Base-by-base conservation (phyloP, 73 alveolate genomes). In the Paramecium biaurelia region DNA sequence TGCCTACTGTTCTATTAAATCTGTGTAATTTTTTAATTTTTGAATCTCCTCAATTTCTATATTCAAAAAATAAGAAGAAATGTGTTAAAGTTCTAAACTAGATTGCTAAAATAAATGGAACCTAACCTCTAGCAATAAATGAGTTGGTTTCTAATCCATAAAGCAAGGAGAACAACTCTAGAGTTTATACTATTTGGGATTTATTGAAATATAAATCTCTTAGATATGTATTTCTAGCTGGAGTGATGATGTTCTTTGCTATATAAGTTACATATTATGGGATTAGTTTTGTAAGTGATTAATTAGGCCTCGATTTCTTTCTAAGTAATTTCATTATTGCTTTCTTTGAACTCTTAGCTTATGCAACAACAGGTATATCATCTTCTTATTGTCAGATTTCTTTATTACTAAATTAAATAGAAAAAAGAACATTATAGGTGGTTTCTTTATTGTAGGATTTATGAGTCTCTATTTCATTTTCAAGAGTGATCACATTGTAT, bases 181-280 rank as follows among this genome's bases (percentile, higher is more conserved):
- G 74, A 47, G 76, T 79, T 43, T 89, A 68, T 59, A 23, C 94
- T 5, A 72, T 89, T 7, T 35, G 57, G 34, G 92, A 89, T 89
- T 57, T 89, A 8, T 41, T 89, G 45, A 89, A 70, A 72, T 89
- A 89, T 70, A 18, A 38, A 70, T 89, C 94, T 2, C 23, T 89
- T 10, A 76, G 94, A 37, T 67, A 32, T 9, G 53, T 57, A 42
- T 70, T 82, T 26, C 11, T 89, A 21, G 79, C 76, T 70, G 85
- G 92, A 21, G 68, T 76, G 9, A 30, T 89, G 24, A 68, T 89
- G 70, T 89, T 89, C 53, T 89, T 89, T 56, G 85, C 85, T 3
- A 70, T 89, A 8, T 42, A 70, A 89, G 92, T 82, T 89, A 85
- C 74, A 11, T 89, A 89, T 30, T 89, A 89, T 89, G 94, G 94